Evolutionary conservation across 2,329 filamentous ascomycete species (phyloP).

Genomic region (Claviceps sp.): DNA sequence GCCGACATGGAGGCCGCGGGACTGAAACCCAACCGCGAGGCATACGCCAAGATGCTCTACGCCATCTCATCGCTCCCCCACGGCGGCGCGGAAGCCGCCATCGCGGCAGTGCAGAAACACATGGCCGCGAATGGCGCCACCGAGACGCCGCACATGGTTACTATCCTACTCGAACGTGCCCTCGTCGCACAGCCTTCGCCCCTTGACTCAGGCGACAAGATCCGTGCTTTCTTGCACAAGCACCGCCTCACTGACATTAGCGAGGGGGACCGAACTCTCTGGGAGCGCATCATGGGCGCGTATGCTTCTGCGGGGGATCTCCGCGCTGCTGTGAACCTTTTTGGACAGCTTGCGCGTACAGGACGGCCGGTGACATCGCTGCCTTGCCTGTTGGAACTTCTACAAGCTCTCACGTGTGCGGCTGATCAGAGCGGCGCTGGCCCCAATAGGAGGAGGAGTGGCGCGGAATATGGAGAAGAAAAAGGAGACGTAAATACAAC

Average conservation of each 20-base stretch:
- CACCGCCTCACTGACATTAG: constrained; percentile 26
- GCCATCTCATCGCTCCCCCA: constrained; percentile 22
- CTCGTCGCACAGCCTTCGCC: constrained; percentile 46
- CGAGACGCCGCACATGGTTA: constrained; percentile 55
- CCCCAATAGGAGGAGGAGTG: constrained; percentile 9
- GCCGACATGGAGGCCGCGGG: constrained; percentile 41
- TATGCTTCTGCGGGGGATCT: constrained; percentile 43
- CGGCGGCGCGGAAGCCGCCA: constrained; percentile 30
- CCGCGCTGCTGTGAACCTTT: constrained; percentile 33
- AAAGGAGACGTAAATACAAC: too few species aligned
- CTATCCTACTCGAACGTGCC: constrained; percentile 56
- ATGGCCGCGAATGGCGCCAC: constrained; percentile 41
- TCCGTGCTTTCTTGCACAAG: constrained; percentile 48
- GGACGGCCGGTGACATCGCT: constrained; percentile 29
- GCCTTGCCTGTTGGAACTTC: constrained; percentile 28
- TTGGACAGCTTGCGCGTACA: constrained; percentile 27
- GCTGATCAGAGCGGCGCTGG: too few species aligned
- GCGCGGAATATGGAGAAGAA: too few species aligned
- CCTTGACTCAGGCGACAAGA: constrained; percentile 28
- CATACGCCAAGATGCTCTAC: constrained; percentile 59
- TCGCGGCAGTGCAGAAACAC: constrained; percentile 47
- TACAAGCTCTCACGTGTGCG: constrained; percentile 16
- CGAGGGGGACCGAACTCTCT: constrained; percentile 47
- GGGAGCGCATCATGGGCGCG: constrained; percentile 56
- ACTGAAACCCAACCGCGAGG: constrained; percentile 44